These are phyloP conservation scores for Neltuma alba DNA, from an alignment of 306 rosid genomes.

Conservation along the genomic window DNA sequence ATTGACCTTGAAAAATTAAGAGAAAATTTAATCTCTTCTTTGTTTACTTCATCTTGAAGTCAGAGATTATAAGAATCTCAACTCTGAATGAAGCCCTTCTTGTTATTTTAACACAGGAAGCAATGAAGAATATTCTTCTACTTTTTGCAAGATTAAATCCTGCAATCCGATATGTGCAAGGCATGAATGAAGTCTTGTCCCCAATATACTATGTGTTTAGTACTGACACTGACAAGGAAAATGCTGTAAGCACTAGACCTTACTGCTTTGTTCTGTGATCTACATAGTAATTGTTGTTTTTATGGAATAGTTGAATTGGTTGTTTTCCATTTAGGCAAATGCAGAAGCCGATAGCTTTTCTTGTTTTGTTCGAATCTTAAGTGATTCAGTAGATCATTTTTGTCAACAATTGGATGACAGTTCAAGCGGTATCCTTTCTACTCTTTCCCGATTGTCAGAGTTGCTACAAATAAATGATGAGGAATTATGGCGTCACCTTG, in stretches of 20 bases:
- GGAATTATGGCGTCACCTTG: constrained; percentile 84
- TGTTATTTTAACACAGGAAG: constrained; percentile 56
- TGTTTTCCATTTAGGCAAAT: constrained; percentile 50
- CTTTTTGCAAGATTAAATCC: constrained; percentile 80
- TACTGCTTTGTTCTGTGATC: constrained; percentile 21
- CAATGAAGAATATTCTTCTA: constrained; percentile 82
- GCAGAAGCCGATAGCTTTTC: constrained; percentile 89
- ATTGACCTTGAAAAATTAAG: background rate
- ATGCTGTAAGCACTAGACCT: constrained; percentile 57
- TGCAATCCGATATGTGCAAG: constrained; percentile 82
- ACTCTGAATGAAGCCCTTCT: constrained; percentile 17
- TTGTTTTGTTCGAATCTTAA: constrained; percentile 76
- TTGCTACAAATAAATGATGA: constrained; percentile 65
- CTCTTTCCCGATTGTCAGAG: constrained; percentile 71
- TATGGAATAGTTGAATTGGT: constrained; percentile 11
- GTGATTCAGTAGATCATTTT: constrained; percentile 84
- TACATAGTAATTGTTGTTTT: background rate
- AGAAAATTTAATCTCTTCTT: background rate
- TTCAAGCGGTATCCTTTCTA: constrained; percentile 71
- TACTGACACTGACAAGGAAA: constrained; percentile 61
- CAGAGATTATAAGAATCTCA: background rate
- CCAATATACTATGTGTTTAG: constrained; percentile 73
- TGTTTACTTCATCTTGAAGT: background rate
- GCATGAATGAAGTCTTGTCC: constrained; percentile 93
- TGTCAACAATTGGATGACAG: constrained; percentile 84